Conservation (phyloP, 352 stramenopile species). For the Blastocystis sp. region DNA sequence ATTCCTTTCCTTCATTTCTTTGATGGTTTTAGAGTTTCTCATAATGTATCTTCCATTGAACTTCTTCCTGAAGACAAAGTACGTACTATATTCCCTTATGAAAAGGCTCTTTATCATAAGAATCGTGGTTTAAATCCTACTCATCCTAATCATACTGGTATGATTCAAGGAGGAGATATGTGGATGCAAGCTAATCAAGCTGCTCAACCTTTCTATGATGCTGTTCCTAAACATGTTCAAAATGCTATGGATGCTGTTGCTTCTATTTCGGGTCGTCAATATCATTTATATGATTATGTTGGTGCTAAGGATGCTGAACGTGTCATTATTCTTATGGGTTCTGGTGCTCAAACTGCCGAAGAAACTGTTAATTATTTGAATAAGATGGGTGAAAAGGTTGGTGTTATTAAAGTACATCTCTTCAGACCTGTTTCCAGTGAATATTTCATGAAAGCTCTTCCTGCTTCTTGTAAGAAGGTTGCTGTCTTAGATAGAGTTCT, state of each 20-base stretch:
- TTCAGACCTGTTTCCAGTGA: conserved; percentile 54
- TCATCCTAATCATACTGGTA: conserved; percentile 20
- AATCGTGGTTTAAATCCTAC: conserved; percentile 39
- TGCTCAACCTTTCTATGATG: conserved; percentile 34
- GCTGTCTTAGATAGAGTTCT: conserved; percentile 53
- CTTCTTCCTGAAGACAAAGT: conserved; percentile 49
- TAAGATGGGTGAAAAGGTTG: conserved; percentile 55
- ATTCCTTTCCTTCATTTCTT: conserved; percentile 60
- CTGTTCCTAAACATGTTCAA: conserved; percentile 52
- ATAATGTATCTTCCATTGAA: conserved; percentile 51
- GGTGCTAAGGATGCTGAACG: conserved; percentile 51
- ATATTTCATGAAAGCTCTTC: conserved; percentile 53
- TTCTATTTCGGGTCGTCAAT: conserved; percentile 54
- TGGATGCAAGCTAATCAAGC: conserved; percentile 27
- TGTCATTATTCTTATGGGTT: conserved; percentile 54
- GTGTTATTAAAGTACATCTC: conserved; percentile 54
- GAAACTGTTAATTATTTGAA: conserved; percentile 55
- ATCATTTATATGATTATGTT: conserved; percentile 59
- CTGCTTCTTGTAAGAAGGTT: conserved; percentile 48
- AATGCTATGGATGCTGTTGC: conserved; percentile 55
- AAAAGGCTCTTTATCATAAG: conserved; percentile 34
- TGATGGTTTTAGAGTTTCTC: conserved; percentile 52
- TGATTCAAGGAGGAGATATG: conserved; percentile 23
- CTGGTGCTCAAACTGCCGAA: conserved; percentile 48
- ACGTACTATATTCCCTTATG: conserved; percentile 43